Percentiles rank a stretch among this genome's conserved stretches.
Evolutionary conservation across 2,329 filamentous ascomycete genomes (phyloP).

Genomic region (Ophiostoma australiae): DNA sequence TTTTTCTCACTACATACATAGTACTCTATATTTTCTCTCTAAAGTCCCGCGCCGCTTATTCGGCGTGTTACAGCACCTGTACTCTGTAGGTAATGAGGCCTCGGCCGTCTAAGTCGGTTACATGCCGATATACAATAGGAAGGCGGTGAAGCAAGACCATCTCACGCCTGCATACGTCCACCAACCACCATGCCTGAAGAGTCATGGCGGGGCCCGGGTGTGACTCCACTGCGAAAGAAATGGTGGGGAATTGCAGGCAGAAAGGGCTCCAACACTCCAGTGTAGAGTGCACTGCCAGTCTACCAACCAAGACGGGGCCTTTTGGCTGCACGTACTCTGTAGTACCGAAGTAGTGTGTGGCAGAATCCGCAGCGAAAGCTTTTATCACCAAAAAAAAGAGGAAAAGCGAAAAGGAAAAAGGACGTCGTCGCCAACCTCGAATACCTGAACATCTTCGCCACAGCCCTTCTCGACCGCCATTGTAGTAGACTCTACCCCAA

Average conservation of each 20-base stretch:
- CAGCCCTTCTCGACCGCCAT: background rate
- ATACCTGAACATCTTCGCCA: background rate
- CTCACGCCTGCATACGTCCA: background rate
- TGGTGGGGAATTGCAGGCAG: constrained; percentile 19
- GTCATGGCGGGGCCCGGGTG: constrained; percentile 20
- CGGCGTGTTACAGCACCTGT: background rate
- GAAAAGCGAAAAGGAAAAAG: background rate
- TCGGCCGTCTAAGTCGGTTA: constrained; percentile 13
- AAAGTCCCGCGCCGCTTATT: background rate
- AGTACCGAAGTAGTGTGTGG: background rate
- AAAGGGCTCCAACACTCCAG: background rate
- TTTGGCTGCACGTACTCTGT: background rate
- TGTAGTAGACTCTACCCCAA: background rate
- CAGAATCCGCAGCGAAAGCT: constrained; percentile 20
- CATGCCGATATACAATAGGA: constrained; percentile 9
- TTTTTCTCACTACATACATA: background rate
- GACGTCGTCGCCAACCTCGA: constrained; percentile 21
- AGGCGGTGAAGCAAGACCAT: constrained; percentile 19
- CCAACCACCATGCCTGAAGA: constrained; percentile 20
- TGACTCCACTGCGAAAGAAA: constrained; percentile 16
- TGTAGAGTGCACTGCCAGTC: background rate
- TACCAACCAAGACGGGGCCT: background rate
- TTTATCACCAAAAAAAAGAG: constrained; percentile 17
- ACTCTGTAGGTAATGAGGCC: background rate
- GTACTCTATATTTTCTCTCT: background rate